phyloP scores from a whole-genome alignment of 2,329 filamentous ascomycete genomes.

The Talaromyces sp. region DNA sequence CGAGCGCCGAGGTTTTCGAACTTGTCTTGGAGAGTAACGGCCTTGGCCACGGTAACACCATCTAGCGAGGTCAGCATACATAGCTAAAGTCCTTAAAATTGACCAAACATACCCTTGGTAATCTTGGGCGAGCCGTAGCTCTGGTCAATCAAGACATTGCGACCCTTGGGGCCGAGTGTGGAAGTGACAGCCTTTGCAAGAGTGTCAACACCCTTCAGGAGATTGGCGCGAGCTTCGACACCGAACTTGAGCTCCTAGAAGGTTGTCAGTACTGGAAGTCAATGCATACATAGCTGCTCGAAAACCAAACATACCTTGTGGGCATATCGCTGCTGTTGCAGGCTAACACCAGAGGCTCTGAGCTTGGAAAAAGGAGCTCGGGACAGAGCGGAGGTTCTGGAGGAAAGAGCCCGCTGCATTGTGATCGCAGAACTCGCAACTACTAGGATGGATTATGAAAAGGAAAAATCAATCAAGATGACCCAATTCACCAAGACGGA shows the following conservation, averaged over 20 bases:
- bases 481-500: constrained; percentile 28
- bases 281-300: background rate
- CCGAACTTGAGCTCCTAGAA: constrained; percentile 93
- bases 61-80: constrained; percentile 48
- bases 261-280: constrained; percentile 21
- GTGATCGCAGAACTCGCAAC: constrained; percentile 33
- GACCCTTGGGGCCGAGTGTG: constrained; percentile 94
- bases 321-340: constrained; percentile 91
- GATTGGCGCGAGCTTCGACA: constrained; percentile 82
- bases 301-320: constrained; percentile 71
- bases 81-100: background rate
- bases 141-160: constrained; percentile 97
- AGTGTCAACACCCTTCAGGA: constrained; percentile 93
- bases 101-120: constrained; percentile 73
- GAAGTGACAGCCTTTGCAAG: constrained; percentile 93
- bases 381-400: constrained; percentile 74
- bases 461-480: constrained; percentile 18
- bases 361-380: constrained; percentile 57
- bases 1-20: constrained; percentile 98
- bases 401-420: constrained; percentile 95
- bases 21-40: constrained; percentile 92
- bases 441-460: constrained; percentile 19
- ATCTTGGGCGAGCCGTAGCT: constrained; percentile 99
- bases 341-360: constrained; percentile 60
- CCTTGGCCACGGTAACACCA: constrained; percentile 84